phyloP scores from a whole-genome alignment of 495 filamentous ascomycete genomes.

The Polyplosphaeria fusca region DNA sequence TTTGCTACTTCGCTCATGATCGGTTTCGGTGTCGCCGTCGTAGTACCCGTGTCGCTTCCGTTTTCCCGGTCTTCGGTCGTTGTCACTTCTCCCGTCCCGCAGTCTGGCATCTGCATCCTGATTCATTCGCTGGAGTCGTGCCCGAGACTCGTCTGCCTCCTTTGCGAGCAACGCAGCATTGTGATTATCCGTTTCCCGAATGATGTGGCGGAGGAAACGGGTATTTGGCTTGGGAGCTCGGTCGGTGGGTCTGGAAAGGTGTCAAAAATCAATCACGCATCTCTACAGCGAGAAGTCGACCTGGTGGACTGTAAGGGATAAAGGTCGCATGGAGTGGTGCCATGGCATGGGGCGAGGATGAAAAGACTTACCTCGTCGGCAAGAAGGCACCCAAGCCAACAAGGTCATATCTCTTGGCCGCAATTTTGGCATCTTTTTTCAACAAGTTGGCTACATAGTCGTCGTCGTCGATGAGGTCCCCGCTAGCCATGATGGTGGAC shows the following conservation, averaged over 20 bases:
- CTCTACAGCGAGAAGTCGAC: neutral
- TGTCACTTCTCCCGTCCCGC: neutral
- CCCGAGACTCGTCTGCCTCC: slow-evolving; percentile 65
- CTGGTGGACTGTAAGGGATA: neutral
- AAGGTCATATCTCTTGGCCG: slow-evolving; percentile 66
- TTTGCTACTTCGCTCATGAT: neutral
- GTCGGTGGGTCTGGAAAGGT: slow-evolving; percentile 46
- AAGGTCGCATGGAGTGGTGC: no score
- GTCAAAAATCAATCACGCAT: slow-evolving; percentile 14
- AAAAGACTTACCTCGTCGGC: slow-evolving; percentile 64
- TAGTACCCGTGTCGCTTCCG: slow-evolving; percentile 32
- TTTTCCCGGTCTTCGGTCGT: slow-evolving; percentile 27
- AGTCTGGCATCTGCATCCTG: neutral
- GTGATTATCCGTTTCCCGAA: slow-evolving; percentile 83
- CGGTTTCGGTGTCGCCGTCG: slow-evolving; percentile 1
- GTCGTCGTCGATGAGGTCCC: slow-evolving; percentile 46
- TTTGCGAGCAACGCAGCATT: slow-evolving; percentile 83
- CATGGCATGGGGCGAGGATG: no score
- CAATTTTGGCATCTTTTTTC: slow-evolving; percentile 67
- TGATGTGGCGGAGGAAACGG: slow-evolving; percentile 80
- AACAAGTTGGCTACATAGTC: slow-evolving; percentile 73
- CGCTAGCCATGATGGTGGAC: neutral
- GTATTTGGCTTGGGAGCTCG: slow-evolving; percentile 88
- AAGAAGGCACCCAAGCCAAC: slow-evolving; percentile 70
- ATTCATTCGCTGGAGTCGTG: slow-evolving; percentile 52